phyloP scores from a whole-genome alignment of 1,284 basidiomycete genomes.

The Marasmius sp. region DNA sequence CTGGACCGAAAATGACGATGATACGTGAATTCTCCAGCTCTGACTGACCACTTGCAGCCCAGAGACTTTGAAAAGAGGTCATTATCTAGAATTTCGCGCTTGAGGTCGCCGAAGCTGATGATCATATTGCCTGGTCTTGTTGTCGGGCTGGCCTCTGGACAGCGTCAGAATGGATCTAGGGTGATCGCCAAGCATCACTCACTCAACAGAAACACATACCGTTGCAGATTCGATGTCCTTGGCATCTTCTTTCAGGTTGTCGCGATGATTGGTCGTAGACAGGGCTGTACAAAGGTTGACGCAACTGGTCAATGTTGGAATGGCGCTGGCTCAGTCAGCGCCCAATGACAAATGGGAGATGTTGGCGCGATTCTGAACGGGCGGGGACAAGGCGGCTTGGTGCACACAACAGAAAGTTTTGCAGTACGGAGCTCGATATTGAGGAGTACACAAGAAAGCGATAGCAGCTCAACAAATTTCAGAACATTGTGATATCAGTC shows the following conservation, averaged over 20 bases:
- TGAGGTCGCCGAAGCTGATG: constrained; percentile 74
- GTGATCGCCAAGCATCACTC: not conserved
- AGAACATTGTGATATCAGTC: constrained; percentile 37
- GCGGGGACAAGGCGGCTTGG: too few species aligned
- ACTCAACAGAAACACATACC: not conserved
- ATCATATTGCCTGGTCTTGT: constrained; percentile 87
- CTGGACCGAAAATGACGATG: constrained; percentile 78
- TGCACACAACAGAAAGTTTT: not conserved
- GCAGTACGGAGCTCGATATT: not conserved
- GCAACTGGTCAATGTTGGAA: not conserved
- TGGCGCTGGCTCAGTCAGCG: not conserved
- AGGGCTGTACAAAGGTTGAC: not conserved
- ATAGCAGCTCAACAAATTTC: too few species aligned
- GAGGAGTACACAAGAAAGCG: not conserved
- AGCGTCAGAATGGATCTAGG: not conserved
- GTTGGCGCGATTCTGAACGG: too few species aligned
- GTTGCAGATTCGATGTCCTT: not conserved
- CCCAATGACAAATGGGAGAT: too few species aligned
- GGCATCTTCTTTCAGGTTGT: not conserved
- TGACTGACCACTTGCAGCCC: constrained; percentile 93
- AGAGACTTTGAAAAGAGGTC: constrained; percentile 59
- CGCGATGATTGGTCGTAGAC: not conserved
- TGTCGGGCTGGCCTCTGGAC: constrained; percentile 55
- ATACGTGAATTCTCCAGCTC: constrained; percentile 86
- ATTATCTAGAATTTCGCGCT: not conserved